Conservation (phyloP, 1,139 yeast species). For the Yamadazyma atlantica region DNA sequence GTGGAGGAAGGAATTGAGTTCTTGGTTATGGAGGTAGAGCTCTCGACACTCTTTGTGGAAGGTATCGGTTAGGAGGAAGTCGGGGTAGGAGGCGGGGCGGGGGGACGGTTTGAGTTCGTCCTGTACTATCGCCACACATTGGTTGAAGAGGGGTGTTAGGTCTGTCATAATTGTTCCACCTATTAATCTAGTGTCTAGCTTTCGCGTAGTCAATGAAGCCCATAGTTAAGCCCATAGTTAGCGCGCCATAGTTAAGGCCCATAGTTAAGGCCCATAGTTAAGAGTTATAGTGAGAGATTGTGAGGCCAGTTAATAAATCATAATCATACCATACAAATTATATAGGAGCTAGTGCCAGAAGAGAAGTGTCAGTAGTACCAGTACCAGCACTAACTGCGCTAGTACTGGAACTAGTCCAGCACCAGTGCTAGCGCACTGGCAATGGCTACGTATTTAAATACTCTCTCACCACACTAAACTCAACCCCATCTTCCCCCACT, state of each 20-base stretch:
- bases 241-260: too few relatives aligned
- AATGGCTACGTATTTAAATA: conserved; percentile 2
- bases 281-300: too few relatives aligned
- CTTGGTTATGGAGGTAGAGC: conserved; percentile 39
- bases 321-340: too few relatives aligned
- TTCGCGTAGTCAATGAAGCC: neutral
- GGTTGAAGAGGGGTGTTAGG: conserved; percentile 50
- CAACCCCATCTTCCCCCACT: conserved; percentile 29
- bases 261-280: too few relatives aligned
- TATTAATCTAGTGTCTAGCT: neutral
- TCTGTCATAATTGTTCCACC: conserved; percentile 33
- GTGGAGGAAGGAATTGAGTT: conserved; percentile 37
- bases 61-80: conserved; percentile 39
- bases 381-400: too few relatives aligned
- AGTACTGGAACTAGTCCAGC: too few relatives aligned
- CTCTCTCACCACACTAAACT: conserved; percentile 25
- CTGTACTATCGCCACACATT: conserved; percentile 46
- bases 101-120: conserved; percentile 20
- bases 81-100: neutral
- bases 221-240: too few relatives aligned
- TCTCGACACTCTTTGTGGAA: conserved; percentile 52
- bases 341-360: too few relatives aligned
- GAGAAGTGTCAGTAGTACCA: too few relatives aligned
- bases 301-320: too few relatives aligned
- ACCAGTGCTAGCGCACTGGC: too few relatives aligned